Evolutionary conservation across 1,139 yeast genomes (phyloP).

Genomic region (Suhomyces coccinellae): DNA sequence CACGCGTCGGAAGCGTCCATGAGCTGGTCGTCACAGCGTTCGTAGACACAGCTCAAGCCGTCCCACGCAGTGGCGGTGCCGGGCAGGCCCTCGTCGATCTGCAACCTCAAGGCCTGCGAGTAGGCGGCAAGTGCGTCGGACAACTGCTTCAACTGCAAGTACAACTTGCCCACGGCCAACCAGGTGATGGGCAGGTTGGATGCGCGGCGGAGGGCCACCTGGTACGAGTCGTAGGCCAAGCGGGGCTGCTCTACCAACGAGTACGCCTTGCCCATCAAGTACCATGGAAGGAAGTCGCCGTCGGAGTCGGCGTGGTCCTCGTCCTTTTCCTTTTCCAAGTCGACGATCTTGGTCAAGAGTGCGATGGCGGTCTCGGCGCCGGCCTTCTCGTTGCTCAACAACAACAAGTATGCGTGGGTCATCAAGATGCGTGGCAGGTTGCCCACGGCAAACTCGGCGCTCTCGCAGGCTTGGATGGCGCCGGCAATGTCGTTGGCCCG

Average conservation of each 20-base stretch:
- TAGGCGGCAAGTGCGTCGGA: slow-evolving; percentile 69
- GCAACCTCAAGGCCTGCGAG: slow-evolving; percentile 59
- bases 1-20: slow-evolving; percentile 64
- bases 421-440: slow-evolving; percentile 44
- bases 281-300: slow-evolving; percentile 58
- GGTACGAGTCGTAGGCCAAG: slow-evolving; percentile 58
- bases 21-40: slow-evolving; percentile 59
- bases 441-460: slow-evolving; percentile 47
- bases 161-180: slow-evolving; percentile 65
- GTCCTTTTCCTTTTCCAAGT: slow-evolving; percentile 24
- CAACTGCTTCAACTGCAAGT: slow-evolving; percentile 57
- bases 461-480: slow-evolving; percentile 50
- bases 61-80: slow-evolving; percentile 66
- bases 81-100: slow-evolving; percentile 49
- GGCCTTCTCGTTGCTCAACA: slow-evolving; percentile 27
- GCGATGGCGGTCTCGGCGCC: slow-evolving; percentile 37
- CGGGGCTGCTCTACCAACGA: slow-evolving; percentile 47
- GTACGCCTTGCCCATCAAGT: slow-evolving; percentile 56
- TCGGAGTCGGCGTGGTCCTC: slow-evolving; percentile 22
- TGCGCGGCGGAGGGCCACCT: slow-evolving; percentile 56
- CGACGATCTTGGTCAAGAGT: slow-evolving; percentile 37
- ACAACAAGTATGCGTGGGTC: slow-evolving; percentile 48
- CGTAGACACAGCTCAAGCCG: slow-evolving; percentile 63
- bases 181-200: slow-evolving; percentile 59
- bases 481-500: slow-evolving; percentile 48